A percentile compares a stretch with the other conserved stretches of the same genome.
Conservation (phyloP, 1,284 basidiomycete genomes). For the Moesziomyces antarcticus region DNA sequence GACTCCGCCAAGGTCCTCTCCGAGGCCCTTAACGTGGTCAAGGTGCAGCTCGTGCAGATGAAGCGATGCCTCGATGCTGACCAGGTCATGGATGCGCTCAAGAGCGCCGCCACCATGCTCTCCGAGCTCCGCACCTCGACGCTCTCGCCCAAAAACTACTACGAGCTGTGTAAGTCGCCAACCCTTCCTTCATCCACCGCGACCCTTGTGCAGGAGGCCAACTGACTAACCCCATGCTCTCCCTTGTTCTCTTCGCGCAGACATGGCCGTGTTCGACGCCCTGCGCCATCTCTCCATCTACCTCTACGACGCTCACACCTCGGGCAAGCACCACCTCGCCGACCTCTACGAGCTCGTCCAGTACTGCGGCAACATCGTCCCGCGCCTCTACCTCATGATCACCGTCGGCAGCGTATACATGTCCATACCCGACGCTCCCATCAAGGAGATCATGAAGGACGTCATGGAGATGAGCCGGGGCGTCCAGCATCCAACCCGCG, state of each 20-base stretch:
- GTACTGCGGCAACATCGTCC: conserved; percentile 67
- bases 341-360: conserved; percentile 68
- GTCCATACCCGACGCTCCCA: conserved; percentile 67
- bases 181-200: not conserved
- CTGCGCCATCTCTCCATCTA: conserved; percentile 66
- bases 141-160: conserved; percentile 66
- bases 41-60: conserved; percentile 66
- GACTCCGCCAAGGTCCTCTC: conserved; percentile 63
- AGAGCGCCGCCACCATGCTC: conserved; percentile 66
- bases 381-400: conserved; percentile 67
- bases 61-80: conserved; percentile 65
- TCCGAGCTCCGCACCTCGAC: conserved; percentile 63
- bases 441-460: conserved; percentile 68
- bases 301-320: conserved; percentile 65
- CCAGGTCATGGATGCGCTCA: conserved; percentile 67
- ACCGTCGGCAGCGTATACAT: conserved; percentile 68
- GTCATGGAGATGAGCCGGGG: conserved; percentile 67
- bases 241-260: conserved; percentile 10
- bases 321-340: conserved; percentile 65
- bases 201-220: too few species aligned
- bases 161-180: conserved; percentile 60
- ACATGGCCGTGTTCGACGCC: conserved; percentile 67
- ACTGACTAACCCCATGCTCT: too few species aligned
- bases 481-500: conserved; percentile 67
- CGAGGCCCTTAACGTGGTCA: conserved; percentile 65